Base-by-base conservation (phyloP, 176 grass and related monocot genomes). In the Triticum turgidum region DNA sequence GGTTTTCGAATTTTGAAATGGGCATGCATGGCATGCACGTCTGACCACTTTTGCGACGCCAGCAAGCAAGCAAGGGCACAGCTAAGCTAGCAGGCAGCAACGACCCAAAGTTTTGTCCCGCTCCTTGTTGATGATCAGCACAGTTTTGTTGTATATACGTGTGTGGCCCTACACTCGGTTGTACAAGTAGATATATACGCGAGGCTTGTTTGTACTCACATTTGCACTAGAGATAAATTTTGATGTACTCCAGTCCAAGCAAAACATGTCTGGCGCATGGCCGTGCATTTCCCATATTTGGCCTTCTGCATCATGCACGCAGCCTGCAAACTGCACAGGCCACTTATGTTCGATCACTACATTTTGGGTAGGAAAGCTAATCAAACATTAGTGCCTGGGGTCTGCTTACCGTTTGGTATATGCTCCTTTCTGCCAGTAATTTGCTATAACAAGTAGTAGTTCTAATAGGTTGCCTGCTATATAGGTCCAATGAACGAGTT, bases 1-100 rank as follows among this genome's bases (percentile, higher is more conserved):
- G 6, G 54, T 59, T 59, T 86, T 68, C 58, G 68, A 42, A 62
- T 61, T 84, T 86, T 73, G 25, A 84, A 87, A 66, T 37, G 64
- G 45, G 52, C 51, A 76, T 34, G 64, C 62, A 85, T 35, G 47
- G 42, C 66, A 70, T 20, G 22, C n/a, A 12, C 44, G 25, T 27
- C 13, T 80, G 34, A 42, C 18, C 80, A 25, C 65, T 86, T 69
- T 68, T 49, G 61, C 42, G 49, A 76, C 13, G 22, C 15, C 42
- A 20, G 37, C 80, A 35, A 12, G 15, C 21, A 30, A 20, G 11
- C 2, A 14, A 76, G 37, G 10, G 3, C 58, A 81, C 27, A 29
- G 44, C 61, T 81, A 84, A 62, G 52, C 52, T 58, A 58, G 82
- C 11, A 58, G 21, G 51, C 9, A 33, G 11, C 44, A 52, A 29